Conservation (phyloP, 306 rosid genomes). For the Vigna hirtella region DNA sequence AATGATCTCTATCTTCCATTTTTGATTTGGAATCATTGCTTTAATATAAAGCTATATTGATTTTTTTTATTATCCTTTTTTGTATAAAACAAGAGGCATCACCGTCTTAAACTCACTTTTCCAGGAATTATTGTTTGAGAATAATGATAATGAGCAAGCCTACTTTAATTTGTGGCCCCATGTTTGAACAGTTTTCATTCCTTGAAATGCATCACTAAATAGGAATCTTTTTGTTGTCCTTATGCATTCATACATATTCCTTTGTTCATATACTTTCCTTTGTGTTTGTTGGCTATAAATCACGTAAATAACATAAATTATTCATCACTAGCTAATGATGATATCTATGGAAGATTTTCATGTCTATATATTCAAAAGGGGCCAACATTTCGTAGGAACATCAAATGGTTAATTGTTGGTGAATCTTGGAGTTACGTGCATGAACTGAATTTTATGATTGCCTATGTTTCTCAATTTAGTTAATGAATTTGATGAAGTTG, state of each 20-base stretch:
- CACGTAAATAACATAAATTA: not conserved
- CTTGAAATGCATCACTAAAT: conserved; percentile 12
- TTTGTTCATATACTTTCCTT: not conserved
- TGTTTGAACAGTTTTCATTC: conserved; percentile 8
- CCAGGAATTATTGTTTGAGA: conserved; percentile 9
- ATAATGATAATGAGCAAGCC: conserved; percentile 6
- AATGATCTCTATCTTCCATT: conserved; percentile 9
- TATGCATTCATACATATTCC: conserved; percentile 6
- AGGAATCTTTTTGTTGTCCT: conserved; percentile 10
- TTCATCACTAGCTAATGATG: no score
- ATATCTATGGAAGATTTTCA: no score
- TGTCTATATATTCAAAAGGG: no score
- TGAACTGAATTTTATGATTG: no score
- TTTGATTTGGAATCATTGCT: conserved; percentile 34
- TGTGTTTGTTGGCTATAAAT: not conserved
- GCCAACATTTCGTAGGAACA: no score
- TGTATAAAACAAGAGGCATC: conserved; percentile 37
- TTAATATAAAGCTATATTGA: conserved; percentile 32
- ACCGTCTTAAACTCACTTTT: conserved; percentile 25
- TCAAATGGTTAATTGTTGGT: no score
- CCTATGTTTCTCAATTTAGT: no score
- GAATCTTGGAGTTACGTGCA: no score
- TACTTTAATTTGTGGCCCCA: conserved; percentile 35
- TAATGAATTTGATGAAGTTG: no score
- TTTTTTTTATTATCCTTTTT: conserved; percentile 16